These are phyloP conservation scores for Arabidopsis suecica DNA, from an alignment of 345 rosid species.

Conservation along the genomic window DNA sequence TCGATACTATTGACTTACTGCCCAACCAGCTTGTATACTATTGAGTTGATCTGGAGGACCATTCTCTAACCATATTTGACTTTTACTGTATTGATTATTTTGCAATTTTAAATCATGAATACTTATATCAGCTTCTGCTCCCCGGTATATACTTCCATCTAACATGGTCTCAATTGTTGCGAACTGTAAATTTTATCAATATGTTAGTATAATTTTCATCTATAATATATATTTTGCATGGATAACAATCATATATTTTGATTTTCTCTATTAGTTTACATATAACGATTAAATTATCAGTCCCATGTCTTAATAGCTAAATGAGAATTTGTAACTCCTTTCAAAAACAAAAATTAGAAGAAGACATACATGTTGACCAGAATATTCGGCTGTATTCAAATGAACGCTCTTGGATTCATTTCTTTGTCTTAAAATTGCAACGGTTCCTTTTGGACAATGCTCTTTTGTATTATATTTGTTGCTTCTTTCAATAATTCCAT, in stretches of 20 bases:
- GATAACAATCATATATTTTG: too few species aligned
- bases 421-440: conserved; percentile 23
- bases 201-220: too few species aligned
- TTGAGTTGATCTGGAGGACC: conserved; percentile 28
- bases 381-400: background rate
- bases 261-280: too few species aligned
- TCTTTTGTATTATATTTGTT: conserved; percentile 18
- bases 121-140: conserved; percentile 32
- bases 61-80: conserved; percentile 40
- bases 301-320: background rate
- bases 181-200: conserved; percentile 3
- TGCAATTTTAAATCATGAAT: conserved; percentile 13
- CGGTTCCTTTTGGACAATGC: conserved; percentile 32
- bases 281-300: too few species aligned
- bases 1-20: conserved; percentile 12
- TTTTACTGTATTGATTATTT: conserved; percentile 24
- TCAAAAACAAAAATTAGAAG: background rate
- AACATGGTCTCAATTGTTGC: conserved; percentile 31
- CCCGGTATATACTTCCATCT: conserved; percentile 34
- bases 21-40: conserved; percentile 44
- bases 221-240: too few species aligned
- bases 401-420: conserved; percentile 21
- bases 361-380: conserved; percentile 30
- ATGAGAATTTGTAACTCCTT: background rate
- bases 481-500: conserved; percentile 3